Percentiles rank a stretch among this genome's conserved stretches.
Conservation (phyloP, 306 rosid genomes). For the Arachis hypogaea region DNA sequence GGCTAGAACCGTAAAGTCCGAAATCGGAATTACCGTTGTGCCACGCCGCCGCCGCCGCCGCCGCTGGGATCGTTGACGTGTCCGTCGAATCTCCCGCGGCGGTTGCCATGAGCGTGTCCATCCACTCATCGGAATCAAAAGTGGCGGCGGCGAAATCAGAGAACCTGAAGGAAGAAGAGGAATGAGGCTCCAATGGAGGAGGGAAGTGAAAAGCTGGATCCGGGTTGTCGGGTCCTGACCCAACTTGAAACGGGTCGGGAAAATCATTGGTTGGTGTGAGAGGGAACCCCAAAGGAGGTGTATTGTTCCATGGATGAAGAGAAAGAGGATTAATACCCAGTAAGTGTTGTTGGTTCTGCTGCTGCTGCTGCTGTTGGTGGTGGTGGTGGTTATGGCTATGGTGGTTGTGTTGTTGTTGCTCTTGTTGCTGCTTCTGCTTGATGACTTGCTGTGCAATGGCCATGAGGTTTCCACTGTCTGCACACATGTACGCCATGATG, state of each 20-base stretch:
- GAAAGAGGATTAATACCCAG: slow-evolving; percentile 49
- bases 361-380: neutral
- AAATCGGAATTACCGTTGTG: slow-evolving; percentile 59
- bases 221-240: slow-evolving; percentile 53
- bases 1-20: slow-evolving; percentile 57
- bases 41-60: slow-evolving; percentile 68
- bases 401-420: slow-evolving; percentile 68
- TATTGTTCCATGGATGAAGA: slow-evolving; percentile 70
- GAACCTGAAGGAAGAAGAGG: slow-evolving; percentile 63
- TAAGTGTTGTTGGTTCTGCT: slow-evolving; percentile 43
- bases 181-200: slow-evolving; percentile 63
- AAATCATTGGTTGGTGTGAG: slow-evolving; percentile 50
- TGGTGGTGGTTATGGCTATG: slow-evolving; percentile 3
- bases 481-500: slow-evolving; percentile 82
- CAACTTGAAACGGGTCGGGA: slow-evolving; percentile 76
- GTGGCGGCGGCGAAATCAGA: slow-evolving; percentile 47
- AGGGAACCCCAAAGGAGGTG: slow-evolving; percentile 58
- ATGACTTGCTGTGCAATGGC: slow-evolving; percentile 99
- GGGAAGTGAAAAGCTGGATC: slow-evolving; percentile 72
- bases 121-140: slow-evolving; percentile 96
- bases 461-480: slow-evolving; percentile 96
- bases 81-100: slow-evolving; percentile 67
- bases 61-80: neutral
- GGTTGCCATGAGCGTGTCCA: slow-evolving; percentile 81
- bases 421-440: slow-evolving; percentile 88